Base-by-base conservation (phyloP, 352 stramenopile genomes). In the Lagenidium giganteum region DNA sequence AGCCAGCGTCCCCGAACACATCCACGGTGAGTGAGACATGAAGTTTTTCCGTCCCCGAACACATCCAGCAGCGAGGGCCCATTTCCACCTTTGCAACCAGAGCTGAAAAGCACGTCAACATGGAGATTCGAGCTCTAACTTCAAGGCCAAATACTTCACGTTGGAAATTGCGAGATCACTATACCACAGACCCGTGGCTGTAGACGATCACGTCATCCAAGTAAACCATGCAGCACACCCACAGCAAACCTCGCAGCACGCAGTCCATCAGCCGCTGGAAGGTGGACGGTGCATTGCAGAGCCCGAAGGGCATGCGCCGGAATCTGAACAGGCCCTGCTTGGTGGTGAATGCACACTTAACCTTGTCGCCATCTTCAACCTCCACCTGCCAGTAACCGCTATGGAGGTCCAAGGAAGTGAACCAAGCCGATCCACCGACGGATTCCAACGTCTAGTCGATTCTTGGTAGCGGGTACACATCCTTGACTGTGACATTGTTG, bases 241-340 rank as follows among this genome's bases (percentile, higher is more conserved):
- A 64, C 31, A 48, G 40, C 1, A 67, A 13, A 1, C 50, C 48
- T 1, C 59, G 42, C 4, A 69, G 26, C 5, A 54, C 45, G 8
- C 41, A 49, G 13, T 67, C 40, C 58, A 64, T 64, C 17, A 67
- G 35, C 1, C 50, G n/a, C 14, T 69, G 49, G 24, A 69, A 69
- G 1, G 55, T 64, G 3, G 32, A 38, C 1, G 54, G 54, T 0
- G 57, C 57, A 21, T 63, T 63, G 14, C 44, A 44, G 0, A 63
- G 13, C 6, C 57, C 48, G 23, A 63, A 63, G 1, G 52, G 57
- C 47, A 67, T 67, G 6, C 57, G 20, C 2, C 11, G 2, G 20
- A 63, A 63, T 3, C 43, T 21, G 42, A 34, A 60, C 9, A 67
- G 18, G 8, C 57, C 57, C 14, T 46, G 8, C 12, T 51, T 12